phyloP scores from a whole-genome alignment of 139 green algal species.

The Chlorella ohadii region DNA sequence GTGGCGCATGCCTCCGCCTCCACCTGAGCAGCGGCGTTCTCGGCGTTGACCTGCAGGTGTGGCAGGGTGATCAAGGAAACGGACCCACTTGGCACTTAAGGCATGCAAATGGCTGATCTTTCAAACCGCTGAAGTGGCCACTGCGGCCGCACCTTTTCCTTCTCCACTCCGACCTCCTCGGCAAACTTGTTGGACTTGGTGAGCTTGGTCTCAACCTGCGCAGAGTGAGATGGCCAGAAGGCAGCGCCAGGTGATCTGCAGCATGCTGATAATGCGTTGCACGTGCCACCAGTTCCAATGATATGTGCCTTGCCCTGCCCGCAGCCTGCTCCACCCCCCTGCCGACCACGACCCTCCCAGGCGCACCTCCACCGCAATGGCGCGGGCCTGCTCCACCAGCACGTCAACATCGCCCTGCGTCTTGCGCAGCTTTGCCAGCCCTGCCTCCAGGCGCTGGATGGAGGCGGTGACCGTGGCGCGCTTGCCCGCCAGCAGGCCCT shows the following conservation, averaged over 20 bases:
- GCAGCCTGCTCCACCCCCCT: no score
- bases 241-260: no score
- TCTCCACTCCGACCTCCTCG: conserved; percentile 84
- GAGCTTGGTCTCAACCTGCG: conserved; percentile 79
- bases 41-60: conserved; percentile 47
- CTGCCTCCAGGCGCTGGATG: conserved; percentile 40
- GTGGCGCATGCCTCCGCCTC: conserved; percentile 87
- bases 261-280: no score
- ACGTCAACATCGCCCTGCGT: conserved; percentile 87
- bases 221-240: no score
- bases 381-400: conserved; percentile 86
- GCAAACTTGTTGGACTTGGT: conserved; percentile 83
- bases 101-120: no score
- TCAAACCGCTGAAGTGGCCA: no score
- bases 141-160: conserved; percentile 89
- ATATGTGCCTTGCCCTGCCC: no score
- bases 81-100: no score
- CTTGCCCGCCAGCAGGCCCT: conserved; percentile 17
- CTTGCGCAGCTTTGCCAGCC: conserved; percentile 87
- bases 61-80: no score
- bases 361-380: conserved; percentile 83
- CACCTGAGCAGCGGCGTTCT: conserved; percentile 82
- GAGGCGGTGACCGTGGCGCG: neutral
- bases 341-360: no score
- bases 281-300: no score